Evolutionary conservation across 176 grass and related monocot genomes (phyloP).

Genomic region (Paspalum notatum): DNA sequence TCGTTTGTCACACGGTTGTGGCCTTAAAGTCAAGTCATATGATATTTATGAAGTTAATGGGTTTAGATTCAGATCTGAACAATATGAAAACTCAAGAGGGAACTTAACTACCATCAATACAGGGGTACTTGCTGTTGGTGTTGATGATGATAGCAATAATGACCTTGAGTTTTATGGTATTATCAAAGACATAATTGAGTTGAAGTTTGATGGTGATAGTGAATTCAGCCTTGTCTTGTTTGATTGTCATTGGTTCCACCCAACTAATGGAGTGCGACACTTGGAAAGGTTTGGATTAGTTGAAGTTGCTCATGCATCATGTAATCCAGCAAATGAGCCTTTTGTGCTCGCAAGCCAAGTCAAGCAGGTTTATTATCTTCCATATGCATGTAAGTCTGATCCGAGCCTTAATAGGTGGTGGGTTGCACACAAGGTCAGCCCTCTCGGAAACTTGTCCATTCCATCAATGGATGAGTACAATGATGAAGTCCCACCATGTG

Average conservation of each 20-base stretch:
- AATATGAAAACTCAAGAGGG: conserved; percentile 18
- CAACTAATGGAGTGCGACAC: neutral
- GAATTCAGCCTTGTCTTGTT: neutral
- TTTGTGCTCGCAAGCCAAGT: neutral
- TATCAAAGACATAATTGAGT: neutral
- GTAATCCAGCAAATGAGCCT: neutral
- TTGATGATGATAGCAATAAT: neutral
- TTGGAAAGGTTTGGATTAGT: neutral
- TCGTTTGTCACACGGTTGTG: neutral
- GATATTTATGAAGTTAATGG: conserved; percentile 15
- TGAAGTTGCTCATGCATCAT: neutral
- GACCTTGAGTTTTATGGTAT: neutral
- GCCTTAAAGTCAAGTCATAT: conserved; percentile 1
- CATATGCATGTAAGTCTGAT: no score
- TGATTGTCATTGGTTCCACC: neutral
- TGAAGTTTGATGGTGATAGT: neutral
- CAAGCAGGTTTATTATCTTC: no score
- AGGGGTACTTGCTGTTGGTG: neutral
- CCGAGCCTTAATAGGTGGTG: no score
- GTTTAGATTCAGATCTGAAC: neutral
- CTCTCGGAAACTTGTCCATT: neutral
- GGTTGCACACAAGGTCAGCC: no score
- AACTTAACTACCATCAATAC: neutral
- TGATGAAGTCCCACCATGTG: neutral
- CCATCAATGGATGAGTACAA: neutral